Conservation (phyloP, 31 red algal species). For the Bonnemaisonia californica region DNA sequence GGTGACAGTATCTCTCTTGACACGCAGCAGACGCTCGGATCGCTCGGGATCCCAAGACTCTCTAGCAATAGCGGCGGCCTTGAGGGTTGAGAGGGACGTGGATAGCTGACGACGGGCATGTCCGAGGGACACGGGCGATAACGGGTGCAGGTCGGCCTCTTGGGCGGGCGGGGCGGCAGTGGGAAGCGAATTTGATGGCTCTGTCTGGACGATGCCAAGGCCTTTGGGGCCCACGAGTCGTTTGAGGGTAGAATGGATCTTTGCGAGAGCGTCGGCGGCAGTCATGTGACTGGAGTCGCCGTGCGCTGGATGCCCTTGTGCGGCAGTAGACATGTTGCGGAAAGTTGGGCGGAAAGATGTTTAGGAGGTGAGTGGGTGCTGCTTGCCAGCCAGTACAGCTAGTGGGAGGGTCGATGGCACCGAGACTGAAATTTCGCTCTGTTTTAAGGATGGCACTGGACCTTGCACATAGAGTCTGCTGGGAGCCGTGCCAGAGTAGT, state of each 20-base stretch:
- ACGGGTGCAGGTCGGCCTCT: constrained; percentile 44
- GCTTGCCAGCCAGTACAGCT: too few relatives aligned
- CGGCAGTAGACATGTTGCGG: too few relatives aligned
- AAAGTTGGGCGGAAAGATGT: too few relatives aligned
- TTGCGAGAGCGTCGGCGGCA: neutral
- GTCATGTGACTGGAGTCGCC: too few relatives aligned
- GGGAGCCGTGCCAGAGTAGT: too few relatives aligned
- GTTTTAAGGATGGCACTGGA: too few relatives aligned
- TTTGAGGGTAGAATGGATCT: neutral
- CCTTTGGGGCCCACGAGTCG: neutral
- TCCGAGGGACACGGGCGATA: constrained; percentile 36
- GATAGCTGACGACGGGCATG: constrained; percentile 32
- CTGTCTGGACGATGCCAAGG: neutral
- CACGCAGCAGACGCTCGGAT: constrained; percentile 31
- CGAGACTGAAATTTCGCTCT: too few relatives aligned
- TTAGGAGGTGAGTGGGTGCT: too few relatives aligned
- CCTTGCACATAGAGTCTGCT: too few relatives aligned
- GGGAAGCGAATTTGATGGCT: neutral
- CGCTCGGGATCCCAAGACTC: constrained; percentile 40
- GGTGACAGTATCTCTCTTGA: constrained; percentile 41
- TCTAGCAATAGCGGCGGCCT: constrained; percentile 31
- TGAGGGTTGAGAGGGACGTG: constrained; percentile 26
- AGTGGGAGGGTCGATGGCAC: too few relatives aligned
- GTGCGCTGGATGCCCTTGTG: too few relatives aligned
- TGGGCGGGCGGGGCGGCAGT: neutral